These are phyloP conservation scores for Cercospora sesami DNA, from an alignment of 2,329 filamentous ascomycete genomes.

Conservation along the genomic window DNA sequence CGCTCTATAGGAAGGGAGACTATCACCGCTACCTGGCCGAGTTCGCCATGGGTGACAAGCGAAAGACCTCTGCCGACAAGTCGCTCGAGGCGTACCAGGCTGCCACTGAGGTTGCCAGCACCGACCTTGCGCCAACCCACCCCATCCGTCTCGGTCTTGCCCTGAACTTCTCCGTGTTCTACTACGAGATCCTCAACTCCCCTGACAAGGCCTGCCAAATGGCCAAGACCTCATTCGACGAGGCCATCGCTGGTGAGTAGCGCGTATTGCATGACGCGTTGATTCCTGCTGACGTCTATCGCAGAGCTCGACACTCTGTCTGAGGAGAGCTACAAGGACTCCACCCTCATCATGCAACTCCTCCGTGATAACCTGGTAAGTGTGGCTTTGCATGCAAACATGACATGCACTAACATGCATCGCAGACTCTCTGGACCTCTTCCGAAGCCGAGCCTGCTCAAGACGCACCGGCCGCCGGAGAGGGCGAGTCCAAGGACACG, in stretches of 20 bases:
- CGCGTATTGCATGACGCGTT: neutral
- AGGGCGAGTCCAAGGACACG: conserved; percentile 55
- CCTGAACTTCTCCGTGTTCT: conserved; percentile 97
- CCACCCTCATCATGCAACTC: conserved; percentile 97
- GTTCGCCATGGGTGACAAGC: conserved; percentile 91
- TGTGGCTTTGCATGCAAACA: neutral
- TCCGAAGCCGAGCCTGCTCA: conserved; percentile 88
- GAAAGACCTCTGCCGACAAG: conserved; percentile 90
- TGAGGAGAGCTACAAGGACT: conserved; percentile 99
- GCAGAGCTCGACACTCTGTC: conserved; percentile 91
- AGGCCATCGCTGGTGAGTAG: conserved; percentile 79
- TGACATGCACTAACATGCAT: conserved; percentile 27
- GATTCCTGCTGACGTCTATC: conserved; percentile 11
- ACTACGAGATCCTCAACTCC: conserved; percentile 99
- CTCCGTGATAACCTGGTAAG: conserved; percentile 90
- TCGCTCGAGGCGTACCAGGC: conserved; percentile 97
- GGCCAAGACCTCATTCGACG: conserved; percentile 92
- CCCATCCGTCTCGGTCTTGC: conserved; percentile 90
- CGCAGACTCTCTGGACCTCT: conserved; percentile 95
- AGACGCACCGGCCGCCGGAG: conserved; percentile 44
- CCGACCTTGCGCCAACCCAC: conserved; percentile 86
- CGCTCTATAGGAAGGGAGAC: conserved; percentile 81
- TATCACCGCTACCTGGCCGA: conserved; percentile 99
- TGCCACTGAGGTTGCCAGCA: conserved; percentile 85
- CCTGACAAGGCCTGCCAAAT: conserved; percentile 98